Percentiles rank a stretch among this genome's conserved stretches.
phyloP scores from a whole-genome alignment of 768 basidiomycete species.

The Terana coerulea region DNA sequence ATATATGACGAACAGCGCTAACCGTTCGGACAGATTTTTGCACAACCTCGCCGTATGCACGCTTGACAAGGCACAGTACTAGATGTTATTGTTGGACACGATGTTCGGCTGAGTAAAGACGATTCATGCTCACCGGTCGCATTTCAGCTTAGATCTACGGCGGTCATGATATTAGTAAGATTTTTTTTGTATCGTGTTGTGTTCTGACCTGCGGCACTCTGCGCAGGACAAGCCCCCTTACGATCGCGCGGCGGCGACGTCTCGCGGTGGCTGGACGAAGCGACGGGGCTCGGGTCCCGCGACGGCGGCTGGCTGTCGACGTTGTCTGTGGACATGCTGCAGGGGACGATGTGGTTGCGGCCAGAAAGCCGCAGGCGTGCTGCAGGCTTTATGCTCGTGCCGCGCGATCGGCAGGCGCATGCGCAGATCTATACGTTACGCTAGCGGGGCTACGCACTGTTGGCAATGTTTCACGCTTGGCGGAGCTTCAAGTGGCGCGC shows the following conservation, averaged over 20 bases:
- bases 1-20: constrained; percentile 2
- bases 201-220: constrained; percentile 45
- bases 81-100: constrained; percentile 2
- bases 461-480: no score
- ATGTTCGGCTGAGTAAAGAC: constrained; percentile 12
- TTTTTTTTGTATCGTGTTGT: no score
- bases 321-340: background rate
- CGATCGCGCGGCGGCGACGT: background rate
- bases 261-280: background rate
- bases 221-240: constrained; percentile 48
- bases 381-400: no score
- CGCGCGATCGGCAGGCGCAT: no score
- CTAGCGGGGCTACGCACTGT: no score
- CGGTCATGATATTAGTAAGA: background rate
- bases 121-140: constrained; percentile 35
- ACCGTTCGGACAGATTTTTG: constrained; percentile 51
- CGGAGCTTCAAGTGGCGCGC: no score
- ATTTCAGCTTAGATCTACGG: constrained; percentile 51
- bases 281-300: background rate
- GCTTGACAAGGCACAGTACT: constrained; percentile 54
- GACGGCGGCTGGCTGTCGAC: background rate
- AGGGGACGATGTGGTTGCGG: background rate
- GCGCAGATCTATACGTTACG: no score
- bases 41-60: constrained; percentile 51
- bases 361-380: no score